Evolutionary conservation across 1,139 yeast species (phyloP).

Genomic region (Pichia sp.): DNA sequence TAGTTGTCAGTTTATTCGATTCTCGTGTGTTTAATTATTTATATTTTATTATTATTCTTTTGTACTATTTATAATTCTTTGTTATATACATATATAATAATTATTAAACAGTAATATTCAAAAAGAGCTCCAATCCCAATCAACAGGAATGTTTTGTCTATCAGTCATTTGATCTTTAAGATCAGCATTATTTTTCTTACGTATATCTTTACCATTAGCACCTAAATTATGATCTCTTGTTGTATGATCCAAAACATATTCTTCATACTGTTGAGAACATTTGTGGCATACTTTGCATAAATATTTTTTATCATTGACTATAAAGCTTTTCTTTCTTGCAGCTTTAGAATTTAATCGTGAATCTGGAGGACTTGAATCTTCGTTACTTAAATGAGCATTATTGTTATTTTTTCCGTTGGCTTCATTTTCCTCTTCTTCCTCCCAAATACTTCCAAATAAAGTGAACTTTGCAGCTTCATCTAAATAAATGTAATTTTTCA

Average conservation of each 20-base stretch:
- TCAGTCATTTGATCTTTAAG: slow-evolving; percentile 19
- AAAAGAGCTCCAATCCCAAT: slow-evolving; percentile 74
- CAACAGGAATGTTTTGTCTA: slow-evolving; percentile 52
- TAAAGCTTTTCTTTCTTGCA: background rate
- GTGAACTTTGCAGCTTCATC: slow-evolving; percentile 68
- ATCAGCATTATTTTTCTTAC: slow-evolving; percentile 16
- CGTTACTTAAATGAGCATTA: background rate
- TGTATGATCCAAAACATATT: slow-evolving; percentile 33
- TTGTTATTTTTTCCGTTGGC: background rate
- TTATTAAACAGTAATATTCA: slow-evolving; percentile 18
- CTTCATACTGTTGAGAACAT: slow-evolving; percentile 68
- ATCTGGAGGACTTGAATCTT: background rate
- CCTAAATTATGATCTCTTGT: slow-evolving; percentile 26
- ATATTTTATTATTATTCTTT: background rate
- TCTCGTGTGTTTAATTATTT: background rate
- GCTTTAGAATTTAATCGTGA: background rate
- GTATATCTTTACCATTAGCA: slow-evolving; percentile 17
- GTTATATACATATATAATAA: background rate
- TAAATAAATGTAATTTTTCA: slow-evolving; percentile 48
- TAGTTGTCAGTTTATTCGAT: background rate
- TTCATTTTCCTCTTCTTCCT: slow-evolving; percentile 9
- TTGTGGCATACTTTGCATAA: slow-evolving; percentile 72
- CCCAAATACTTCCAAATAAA: slow-evolving; percentile 40
- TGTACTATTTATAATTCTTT: background rate
- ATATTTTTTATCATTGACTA: slow-evolving; percentile 20